Conservation (phyloP, 2,329 filamentous ascomycete species). For the Boeremia exigua region DNA sequence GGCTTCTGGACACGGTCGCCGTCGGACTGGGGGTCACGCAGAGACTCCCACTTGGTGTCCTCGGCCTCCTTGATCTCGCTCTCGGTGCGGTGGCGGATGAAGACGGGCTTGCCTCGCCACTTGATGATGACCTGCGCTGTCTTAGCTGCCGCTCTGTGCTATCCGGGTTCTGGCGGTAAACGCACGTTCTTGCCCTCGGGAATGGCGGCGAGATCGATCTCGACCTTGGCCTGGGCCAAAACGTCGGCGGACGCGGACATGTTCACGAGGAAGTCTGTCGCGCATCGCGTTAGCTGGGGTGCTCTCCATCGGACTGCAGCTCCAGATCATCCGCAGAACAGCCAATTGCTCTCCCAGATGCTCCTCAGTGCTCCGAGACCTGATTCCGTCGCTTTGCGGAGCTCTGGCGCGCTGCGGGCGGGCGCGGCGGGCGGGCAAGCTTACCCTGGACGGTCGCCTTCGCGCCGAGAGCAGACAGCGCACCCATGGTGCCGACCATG, state of each 20-base stretch:
- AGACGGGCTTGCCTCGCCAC: conserved; percentile 99
- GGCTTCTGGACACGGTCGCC: conserved; percentile 95
- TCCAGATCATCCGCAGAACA: conserved; percentile 37
- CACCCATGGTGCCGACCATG: conserved; percentile 95
- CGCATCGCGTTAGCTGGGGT: conserved; percentile 36
- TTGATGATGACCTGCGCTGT: conserved; percentile 87
- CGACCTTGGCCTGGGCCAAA: conserved; percentile 98
- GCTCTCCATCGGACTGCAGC: conserved; percentile 32
- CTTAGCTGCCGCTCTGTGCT: conserved; percentile 21
- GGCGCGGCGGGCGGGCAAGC: conserved; percentile 37
- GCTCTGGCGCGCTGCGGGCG: conserved; percentile 16
- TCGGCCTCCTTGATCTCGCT: conserved; percentile 95
- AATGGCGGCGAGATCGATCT: conserved; percentile 89
- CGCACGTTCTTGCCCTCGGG: conserved; percentile 99
- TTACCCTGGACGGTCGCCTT: conserved; percentile 98
- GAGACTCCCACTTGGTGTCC: conserved; percentile 77
- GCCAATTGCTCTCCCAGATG: conserved; percentile 37
- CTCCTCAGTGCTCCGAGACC: background rate
- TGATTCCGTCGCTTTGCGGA: conserved; percentile 11
- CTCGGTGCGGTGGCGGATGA: conserved; percentile 96
- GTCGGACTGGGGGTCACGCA: conserved; percentile 92
- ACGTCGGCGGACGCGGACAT: conserved; percentile 99
- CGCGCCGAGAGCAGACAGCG: conserved; percentile 88
- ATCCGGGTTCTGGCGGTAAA: conserved; percentile 26
- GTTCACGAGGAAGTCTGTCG: conserved; percentile 96